phyloP scores from a whole-genome alignment of 2,329 filamentous ascomycete genomes.

The Arachnopeziza araneosa region DNA sequence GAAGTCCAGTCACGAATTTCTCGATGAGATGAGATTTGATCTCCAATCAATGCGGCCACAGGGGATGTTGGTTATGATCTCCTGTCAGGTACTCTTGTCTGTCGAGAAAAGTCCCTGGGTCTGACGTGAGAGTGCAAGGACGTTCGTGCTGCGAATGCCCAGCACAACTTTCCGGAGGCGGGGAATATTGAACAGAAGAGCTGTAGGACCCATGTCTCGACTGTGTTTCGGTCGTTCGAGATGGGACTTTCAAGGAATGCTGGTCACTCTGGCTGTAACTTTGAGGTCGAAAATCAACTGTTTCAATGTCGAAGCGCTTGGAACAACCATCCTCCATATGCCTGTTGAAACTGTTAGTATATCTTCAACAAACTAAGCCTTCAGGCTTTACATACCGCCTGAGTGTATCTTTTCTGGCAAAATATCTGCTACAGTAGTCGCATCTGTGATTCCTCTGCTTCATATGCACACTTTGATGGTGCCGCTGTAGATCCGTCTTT shows the following conservation, averaged over 20 bases:
- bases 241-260: constrained; percentile 13
- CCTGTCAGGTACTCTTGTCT: constrained; percentile 20
- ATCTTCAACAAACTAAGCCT: constrained; percentile 2
- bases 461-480: constrained; percentile 64
- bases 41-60: constrained; percentile 1
- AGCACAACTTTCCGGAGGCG: constrained; percentile 16
- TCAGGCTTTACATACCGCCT: constrained; percentile 50
- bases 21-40: background rate
- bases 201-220: constrained; percentile 24
- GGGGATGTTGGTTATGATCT: constrained; percentile 8
- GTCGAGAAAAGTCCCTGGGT: constrained; percentile 18
- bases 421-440: constrained; percentile 62
- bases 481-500: constrained; percentile 68
- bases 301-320: constrained; percentile 47
- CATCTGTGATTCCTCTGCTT: constrained; percentile 68
- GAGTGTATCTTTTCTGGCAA: constrained; percentile 79
- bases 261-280: constrained; percentile 16
- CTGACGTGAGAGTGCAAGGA: constrained; percentile 21
- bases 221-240: constrained; percentile 12
- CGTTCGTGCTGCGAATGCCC: constrained; percentile 10
- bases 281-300: constrained; percentile 28
- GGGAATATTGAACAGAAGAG: constrained; percentile 20
- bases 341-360: constrained; percentile 36
- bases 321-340: constrained; percentile 75
- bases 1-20: background rate